Conservation (phyloP, 371 early-diverging fungal genomes). For the Mortierella sp. region DNA sequence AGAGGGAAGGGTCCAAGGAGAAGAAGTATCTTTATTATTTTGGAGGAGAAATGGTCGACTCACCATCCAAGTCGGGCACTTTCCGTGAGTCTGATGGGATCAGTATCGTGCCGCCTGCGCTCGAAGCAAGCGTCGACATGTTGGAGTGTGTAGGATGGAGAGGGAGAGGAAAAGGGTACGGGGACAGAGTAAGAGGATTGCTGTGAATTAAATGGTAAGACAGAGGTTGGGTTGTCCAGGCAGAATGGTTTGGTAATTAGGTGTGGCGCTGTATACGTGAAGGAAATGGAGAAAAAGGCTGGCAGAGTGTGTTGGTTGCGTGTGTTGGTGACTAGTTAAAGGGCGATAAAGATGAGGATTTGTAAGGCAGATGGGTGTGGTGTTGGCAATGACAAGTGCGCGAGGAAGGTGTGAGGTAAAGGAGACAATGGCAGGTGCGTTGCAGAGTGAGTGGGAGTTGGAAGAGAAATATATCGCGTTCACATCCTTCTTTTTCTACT, state of each 20-base stretch:
- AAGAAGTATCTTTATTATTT: background rate
- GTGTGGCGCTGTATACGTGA: background rate
- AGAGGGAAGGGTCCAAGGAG: background rate
- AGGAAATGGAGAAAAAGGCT: background rate
- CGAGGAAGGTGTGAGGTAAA: background rate
- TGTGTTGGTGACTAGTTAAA: background rate
- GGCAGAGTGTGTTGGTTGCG: background rate
- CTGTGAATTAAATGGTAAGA: background rate
- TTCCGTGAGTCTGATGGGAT: background rate
- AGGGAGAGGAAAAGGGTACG: background rate
- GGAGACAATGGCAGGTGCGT: background rate
- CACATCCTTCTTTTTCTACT: background rate
- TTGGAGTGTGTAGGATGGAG: background rate
- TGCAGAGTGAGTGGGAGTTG: background rate
- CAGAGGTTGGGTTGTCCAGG: too few species aligned
- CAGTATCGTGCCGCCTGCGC: background rate
- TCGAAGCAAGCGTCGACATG: background rate
- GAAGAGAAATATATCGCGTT: background rate
- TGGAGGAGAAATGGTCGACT: background rate
- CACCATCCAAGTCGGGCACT: constrained; percentile 9
- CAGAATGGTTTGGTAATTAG: too few species aligned
- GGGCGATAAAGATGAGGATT: background rate
- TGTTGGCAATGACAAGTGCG: background rate
- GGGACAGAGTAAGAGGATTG: background rate
- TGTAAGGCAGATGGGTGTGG: background rate